Evolutionary conservation across 179 eudicot species (phyloP).

Genomic region (Drosera spatulata): DNA sequence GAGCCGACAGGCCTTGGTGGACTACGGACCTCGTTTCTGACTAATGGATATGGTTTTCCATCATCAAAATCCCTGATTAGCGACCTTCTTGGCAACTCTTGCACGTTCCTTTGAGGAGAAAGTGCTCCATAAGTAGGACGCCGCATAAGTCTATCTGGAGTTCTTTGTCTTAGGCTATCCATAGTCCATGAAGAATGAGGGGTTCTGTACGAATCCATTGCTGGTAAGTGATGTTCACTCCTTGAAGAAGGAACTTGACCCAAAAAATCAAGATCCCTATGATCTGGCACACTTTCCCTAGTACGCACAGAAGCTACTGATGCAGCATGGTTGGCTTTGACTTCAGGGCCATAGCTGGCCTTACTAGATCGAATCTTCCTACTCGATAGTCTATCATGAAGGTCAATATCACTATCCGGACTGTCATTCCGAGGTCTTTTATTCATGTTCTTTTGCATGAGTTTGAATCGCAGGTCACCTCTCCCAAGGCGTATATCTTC

Average conservation of each 20-base stretch:
- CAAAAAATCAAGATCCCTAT: conserved; percentile 16
- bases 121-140: conserved; percentile 35
- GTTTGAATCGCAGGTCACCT: conserved; percentile 73
- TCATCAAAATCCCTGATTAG: conserved; percentile 48
- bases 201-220: conserved; percentile 25
- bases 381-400: conserved; percentile 53
- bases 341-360: conserved; percentile 17
- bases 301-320: conserved; percentile 11
- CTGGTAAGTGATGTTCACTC: conserved; percentile 24
- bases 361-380: conserved; percentile 30
- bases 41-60: conserved; percentile 27
- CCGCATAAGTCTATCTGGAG: conserved; percentile 35
- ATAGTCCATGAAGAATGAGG: conserved; percentile 50
- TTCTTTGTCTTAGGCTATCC: conserved; percentile 48
- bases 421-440: conserved; percentile 22
- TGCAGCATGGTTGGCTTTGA: not conserved
- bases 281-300: conserved; percentile 12
- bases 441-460: conserved; percentile 40
- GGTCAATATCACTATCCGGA: conserved; percentile 37
- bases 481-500: conserved; percentile 42
- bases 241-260: conserved; percentile 32
- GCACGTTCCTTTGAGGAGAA: conserved; percentile 44
- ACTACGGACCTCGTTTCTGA: conserved; percentile 35
- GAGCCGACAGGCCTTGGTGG: conserved; percentile 40
- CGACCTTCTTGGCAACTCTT: conserved; percentile 38